Conservation (phyloP, 2,329 filamentous ascomycete genomes). For the Xylariaceae sp. region DNA sequence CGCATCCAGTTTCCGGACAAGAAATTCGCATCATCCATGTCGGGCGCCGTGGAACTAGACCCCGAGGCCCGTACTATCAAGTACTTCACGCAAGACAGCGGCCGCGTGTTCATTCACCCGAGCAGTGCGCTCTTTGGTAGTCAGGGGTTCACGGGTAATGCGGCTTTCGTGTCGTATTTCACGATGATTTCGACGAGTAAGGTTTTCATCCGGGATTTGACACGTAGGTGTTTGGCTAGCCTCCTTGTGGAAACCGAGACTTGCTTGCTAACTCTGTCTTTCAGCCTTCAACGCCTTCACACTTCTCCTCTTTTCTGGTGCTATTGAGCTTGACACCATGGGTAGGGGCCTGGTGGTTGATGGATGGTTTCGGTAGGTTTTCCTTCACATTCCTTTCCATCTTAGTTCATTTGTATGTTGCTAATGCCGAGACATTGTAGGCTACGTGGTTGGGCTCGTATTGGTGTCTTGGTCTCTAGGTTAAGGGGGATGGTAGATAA, state of each 20-base stretch:
- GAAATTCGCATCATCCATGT: constrained; percentile 87
- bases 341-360: constrained; percentile 89
- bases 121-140: constrained; percentile 84
- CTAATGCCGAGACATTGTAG: constrained; percentile 21
- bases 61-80: constrained; percentile 91
- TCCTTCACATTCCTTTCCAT: background rate
- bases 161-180: constrained; percentile 87
- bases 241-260: background rate
- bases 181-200: constrained; percentile 91
- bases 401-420: background rate
- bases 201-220: constrained; percentile 89
- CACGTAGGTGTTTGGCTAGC: constrained; percentile 65
- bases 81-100: constrained; percentile 86
- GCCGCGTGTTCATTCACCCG: constrained; percentile 91
- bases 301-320: constrained; percentile 85
- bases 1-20: constrained; percentile 94
- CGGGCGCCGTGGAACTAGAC: constrained; percentile 90
- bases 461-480: constrained; percentile 86
- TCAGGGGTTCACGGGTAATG: constrained; percentile 76
- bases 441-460: constrained; percentile 89
- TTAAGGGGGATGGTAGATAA: constrained; percentile 87
- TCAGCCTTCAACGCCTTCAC: constrained; percentile 87
- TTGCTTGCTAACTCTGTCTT: constrained; percentile 17
- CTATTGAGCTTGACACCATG: constrained; percentile 83
- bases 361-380: constrained; percentile 73